Conservation (phyloP, 495 filamentous ascomycete species). For the Daldinia concentrica region DNA sequence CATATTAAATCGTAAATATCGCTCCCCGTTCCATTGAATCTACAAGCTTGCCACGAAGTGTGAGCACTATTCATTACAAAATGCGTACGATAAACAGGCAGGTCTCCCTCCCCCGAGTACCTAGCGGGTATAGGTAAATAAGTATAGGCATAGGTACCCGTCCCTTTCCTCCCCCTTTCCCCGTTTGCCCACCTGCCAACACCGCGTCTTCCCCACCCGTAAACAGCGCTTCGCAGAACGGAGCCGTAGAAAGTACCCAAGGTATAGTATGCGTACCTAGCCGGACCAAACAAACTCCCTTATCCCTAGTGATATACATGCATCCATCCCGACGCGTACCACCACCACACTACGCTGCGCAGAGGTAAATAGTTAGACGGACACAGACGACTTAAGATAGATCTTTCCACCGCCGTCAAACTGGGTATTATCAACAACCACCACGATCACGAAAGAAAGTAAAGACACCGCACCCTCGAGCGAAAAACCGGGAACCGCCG, state of each 20-base stretch:
- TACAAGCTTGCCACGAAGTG: slow-evolving; percentile 15
- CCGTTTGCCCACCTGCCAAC: background rate
- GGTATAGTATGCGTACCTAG: no score
- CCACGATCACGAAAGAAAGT: background rate
- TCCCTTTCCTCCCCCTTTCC: background rate
- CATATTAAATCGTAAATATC: slow-evolving; percentile 7
- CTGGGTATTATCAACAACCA: background rate
- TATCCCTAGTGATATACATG: no score
- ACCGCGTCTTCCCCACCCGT: no score
- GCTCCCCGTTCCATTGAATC: slow-evolving; percentile 15
- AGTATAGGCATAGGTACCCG: background rate
- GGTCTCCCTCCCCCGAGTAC: background rate
- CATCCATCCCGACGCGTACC: no score
- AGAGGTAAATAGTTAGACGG: no score
- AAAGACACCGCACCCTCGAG: background rate
- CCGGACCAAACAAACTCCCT: no score
- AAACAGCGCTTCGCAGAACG: background rate
- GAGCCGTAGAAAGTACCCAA: no score
- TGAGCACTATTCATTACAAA: slow-evolving; percentile 34
- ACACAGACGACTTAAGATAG: no score
- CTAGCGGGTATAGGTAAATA: background rate
- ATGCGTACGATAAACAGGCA: slow-evolving; percentile 26
- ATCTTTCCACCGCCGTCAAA: background rate
- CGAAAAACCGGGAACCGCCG: background rate
- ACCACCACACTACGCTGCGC: no score